Percentiles rank a stretch among this genome's conserved stretches.
These are phyloP conservation scores for Raphanus sativus DNA, from an alignment of 345 rosid genomes.

Conservation along the genomic window DNA sequence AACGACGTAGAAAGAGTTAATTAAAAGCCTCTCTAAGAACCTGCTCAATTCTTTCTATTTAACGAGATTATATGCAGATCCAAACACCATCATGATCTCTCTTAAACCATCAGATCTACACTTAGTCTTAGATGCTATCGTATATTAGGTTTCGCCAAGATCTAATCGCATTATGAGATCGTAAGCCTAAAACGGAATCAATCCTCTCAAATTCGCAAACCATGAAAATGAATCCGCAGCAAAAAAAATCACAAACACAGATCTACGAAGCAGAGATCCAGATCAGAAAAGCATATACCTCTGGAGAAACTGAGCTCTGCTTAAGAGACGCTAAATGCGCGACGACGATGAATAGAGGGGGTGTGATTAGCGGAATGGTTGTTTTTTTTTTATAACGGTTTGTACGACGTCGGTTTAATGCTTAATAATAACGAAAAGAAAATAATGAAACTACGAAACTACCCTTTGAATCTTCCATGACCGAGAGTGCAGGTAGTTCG, in stretches of 20 bases:
- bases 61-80: too few relatives aligned
- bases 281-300: slow-evolving; percentile 23
- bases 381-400: slow-evolving; percentile 17
- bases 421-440: background rate
- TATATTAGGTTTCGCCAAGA: too few relatives aligned
- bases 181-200: too few relatives aligned
- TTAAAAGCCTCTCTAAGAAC: background rate
- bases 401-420: slow-evolving; percentile 3
- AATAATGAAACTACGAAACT: background rate
- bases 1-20: background rate
- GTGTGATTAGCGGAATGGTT: background rate
- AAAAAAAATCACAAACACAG: too few relatives aligned
- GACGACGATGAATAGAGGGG: background rate
- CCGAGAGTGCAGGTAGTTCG: background rate
- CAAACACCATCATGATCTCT: too few relatives aligned
- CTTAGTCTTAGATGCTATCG: too few relatives aligned
- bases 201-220: too few relatives aligned
- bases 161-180: too few relatives aligned
- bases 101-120: too few relatives aligned
- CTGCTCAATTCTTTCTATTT: too few relatives aligned
- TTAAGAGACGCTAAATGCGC: slow-evolving; percentile 29
- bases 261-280: background rate
- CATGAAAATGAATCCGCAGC: too few relatives aligned
- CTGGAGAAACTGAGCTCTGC: slow-evolving; percentile 4
- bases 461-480: slow-evolving; percentile 20